phyloP scores from a whole-genome alignment of 2,329 filamentous ascomycete species.

The Tricladium varicosporioides region DNA sequence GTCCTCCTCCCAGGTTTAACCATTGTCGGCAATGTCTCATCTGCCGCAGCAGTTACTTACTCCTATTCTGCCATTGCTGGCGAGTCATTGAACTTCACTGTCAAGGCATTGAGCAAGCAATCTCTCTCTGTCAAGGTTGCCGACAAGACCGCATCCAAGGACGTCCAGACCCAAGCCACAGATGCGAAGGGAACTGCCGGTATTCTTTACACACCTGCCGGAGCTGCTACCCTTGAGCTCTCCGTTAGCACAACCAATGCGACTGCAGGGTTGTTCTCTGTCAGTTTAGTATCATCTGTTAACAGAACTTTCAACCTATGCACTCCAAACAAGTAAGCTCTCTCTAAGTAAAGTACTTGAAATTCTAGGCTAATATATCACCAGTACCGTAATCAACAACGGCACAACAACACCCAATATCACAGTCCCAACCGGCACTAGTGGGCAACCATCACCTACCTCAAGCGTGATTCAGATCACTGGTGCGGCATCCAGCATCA shows the following conservation, averaged over 20 bases:
- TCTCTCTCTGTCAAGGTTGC: not conserved
- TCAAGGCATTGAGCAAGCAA: not conserved
- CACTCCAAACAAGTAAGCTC: not conserved
- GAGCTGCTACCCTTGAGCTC: not conserved
- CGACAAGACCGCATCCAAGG: not conserved
- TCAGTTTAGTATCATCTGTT: not conserved
- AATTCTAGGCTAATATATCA: not conserved
- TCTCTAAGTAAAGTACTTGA: not conserved
- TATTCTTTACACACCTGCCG: not conserved
- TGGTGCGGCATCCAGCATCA: not conserved
- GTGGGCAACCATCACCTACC: not conserved
- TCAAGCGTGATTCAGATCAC: not conserved
- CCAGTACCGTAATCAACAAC: not conserved
- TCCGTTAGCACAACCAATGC: not conserved
- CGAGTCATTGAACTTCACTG: slow-evolving; percentile 2
- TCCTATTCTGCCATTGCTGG: not conserved
- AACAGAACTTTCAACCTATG: slow-evolving; percentile 1
- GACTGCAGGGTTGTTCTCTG: not conserved
- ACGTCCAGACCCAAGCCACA: not conserved
- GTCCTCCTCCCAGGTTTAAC: not conserved
- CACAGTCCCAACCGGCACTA: not conserved
- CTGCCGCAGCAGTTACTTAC: not conserved
- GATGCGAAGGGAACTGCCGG: not conserved
- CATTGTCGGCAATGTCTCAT: slow-evolving; percentile 1
- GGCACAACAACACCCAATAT: not conserved